Conservation (phyloP, 805 yeast genomes). For the Candida rishiriensis region DNA sequence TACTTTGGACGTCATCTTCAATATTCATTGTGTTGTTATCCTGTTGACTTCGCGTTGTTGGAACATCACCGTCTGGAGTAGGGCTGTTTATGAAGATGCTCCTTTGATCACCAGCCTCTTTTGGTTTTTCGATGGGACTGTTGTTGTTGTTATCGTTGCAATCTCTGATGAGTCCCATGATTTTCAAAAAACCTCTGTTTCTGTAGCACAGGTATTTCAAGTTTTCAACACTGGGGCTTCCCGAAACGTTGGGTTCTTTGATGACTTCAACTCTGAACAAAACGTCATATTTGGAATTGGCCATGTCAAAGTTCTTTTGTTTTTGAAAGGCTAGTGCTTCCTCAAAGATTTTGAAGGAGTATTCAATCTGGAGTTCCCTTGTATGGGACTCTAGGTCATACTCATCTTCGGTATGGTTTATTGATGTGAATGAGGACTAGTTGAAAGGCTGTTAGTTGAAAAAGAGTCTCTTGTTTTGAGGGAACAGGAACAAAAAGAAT, state of each 20-base stretch:
- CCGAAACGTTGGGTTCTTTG: constrained; percentile 33
- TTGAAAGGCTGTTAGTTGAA: not conserved
- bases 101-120: too few species aligned
- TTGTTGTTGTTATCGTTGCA: not conserved
- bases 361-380: constrained; percentile 84
- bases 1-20: not conserved
- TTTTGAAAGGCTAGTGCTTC: constrained; percentile 63
- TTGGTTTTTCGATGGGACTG: constrained; percentile 4
- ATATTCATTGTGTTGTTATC: not conserved
- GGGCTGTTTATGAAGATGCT: too few species aligned
- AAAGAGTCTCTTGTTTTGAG: not conserved
- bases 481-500: too few species aligned
- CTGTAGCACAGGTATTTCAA: constrained; percentile 75
- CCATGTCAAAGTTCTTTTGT: constrained; percentile 38
- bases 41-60: not conserved
- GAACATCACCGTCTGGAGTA: not conserved
- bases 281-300: constrained; percentile 53
- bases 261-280: constrained; percentile 70
- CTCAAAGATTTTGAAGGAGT: constrained; percentile 73
- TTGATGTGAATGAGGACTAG: constrained; percentile 70
- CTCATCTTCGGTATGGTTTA: constrained; percentile 74
- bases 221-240: constrained; percentile 64
- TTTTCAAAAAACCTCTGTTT: constrained; percentile 72
- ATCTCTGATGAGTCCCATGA: constrained; percentile 34
- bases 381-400: constrained; percentile 85